Evolutionary conservation across 176 grass and related monocot genomes (phyloP).

Genomic region (Paspalum notatum): DNA sequence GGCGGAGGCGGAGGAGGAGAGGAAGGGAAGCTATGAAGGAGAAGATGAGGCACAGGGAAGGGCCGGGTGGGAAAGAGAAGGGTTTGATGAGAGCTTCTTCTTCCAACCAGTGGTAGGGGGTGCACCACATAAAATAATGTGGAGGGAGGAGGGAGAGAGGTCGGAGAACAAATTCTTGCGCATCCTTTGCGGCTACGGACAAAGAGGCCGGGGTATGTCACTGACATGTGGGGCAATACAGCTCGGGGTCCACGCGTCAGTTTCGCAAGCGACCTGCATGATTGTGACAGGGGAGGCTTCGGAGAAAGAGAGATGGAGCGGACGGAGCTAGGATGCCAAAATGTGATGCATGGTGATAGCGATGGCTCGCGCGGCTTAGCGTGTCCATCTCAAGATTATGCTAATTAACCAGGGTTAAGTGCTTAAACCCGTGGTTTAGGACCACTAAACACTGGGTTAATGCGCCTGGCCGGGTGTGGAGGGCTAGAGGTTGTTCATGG

Average conservation of each 20-base stretch:
- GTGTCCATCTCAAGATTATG: constrained; percentile 51
- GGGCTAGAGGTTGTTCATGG: constrained; percentile 24
- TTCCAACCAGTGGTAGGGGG: constrained; percentile 53
- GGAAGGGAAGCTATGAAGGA: constrained; percentile 42
- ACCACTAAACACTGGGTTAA: constrained; percentile 47
- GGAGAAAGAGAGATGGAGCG: constrained; percentile 39
- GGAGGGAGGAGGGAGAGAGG: constrained; percentile 30
- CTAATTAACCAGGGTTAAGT: constrained; percentile 65
- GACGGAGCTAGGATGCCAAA: constrained; percentile 51
- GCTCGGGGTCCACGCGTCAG: constrained; percentile 3
- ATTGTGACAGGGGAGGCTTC: constrained; percentile 32
- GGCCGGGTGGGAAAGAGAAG: constrained; percentile 45
- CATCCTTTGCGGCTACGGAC: constrained; percentile 29
- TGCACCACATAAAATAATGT: constrained; percentile 63
- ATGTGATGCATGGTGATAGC: constrained; percentile 62
- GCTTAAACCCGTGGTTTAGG: constrained; percentile 51
- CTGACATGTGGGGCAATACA: constrained; percentile 15
- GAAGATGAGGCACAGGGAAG: constrained; percentile 32
- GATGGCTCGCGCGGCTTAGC: constrained; percentile 51
- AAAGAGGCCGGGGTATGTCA: not conserved
- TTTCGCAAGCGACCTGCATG: not conserved
- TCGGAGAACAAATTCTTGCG: constrained; percentile 51
- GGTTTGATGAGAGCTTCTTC: constrained; percentile 71
- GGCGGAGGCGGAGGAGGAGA: constrained; percentile 16
- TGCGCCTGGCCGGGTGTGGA: constrained; percentile 43